Conservation (phyloP, 371 early-diverging fungal genomes). For the Zopfochytrium polystomum region DNA sequence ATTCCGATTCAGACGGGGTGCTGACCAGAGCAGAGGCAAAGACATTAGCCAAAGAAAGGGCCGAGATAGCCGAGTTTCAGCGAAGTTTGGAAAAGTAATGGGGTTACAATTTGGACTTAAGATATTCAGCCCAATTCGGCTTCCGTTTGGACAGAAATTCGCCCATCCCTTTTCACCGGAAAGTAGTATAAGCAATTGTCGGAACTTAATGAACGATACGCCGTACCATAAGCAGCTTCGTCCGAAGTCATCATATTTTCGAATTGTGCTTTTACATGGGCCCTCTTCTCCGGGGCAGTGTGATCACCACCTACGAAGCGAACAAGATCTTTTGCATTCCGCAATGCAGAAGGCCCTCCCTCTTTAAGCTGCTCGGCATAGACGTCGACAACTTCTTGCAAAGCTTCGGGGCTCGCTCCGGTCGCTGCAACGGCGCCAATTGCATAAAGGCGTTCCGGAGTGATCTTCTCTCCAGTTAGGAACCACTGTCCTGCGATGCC, state of each 20-base stretch:
- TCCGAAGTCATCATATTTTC: conserved; percentile 64
- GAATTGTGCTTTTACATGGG: conserved; percentile 49
- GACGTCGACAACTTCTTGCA: conserved; percentile 31
- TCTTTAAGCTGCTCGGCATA: conserved; percentile 47
- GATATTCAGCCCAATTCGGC: conserved; percentile 65
- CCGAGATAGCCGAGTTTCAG: too few relatives aligned
- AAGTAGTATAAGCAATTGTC: background rate
- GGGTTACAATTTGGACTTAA: too few relatives aligned
- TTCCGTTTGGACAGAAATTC: conserved; percentile 56
- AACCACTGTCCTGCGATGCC: conserved; percentile 59
- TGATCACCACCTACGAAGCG: conserved; percentile 45
- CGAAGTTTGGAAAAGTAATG: too few relatives aligned
- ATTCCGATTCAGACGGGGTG: too few relatives aligned
- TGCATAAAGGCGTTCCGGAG: conserved; percentile 41
- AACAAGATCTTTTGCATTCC: conserved; percentile 50
- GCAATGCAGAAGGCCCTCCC: conserved; percentile 59
- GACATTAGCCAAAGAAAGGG: too few relatives aligned
- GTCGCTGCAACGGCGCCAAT: conserved; percentile 42
- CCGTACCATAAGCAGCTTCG: conserved; percentile 62
- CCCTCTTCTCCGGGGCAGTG: conserved; percentile 29
- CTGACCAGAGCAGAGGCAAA: too few relatives aligned
- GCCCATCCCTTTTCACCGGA: conserved; percentile 35
- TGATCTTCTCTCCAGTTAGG: conserved; percentile 61
- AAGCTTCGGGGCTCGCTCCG: background rate
- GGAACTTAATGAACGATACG: background rate